phyloP scores from a whole-genome alignment of 1,139 yeast species.

The Yamadazyma aaseri region DNA sequence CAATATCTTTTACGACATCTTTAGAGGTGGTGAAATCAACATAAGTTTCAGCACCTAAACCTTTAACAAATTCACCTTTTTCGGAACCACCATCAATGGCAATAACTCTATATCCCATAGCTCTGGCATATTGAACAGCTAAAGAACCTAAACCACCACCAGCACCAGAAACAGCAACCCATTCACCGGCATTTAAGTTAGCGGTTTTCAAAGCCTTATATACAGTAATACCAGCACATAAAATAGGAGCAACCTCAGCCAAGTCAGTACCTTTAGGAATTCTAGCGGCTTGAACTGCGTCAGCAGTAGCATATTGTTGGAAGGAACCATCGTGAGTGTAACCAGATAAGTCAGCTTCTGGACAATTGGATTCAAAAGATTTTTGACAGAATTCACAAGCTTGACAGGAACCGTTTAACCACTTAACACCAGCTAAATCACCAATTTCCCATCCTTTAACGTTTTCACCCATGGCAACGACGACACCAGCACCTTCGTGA shows the following conservation, averaged over 20 bases:
- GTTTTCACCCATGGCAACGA: constrained; percentile 66
- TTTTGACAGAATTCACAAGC: constrained; percentile 67
- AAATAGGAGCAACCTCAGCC: constrained; percentile 73
- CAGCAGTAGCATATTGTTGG: constrained; percentile 81
- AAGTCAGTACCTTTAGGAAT: constrained; percentile 70
- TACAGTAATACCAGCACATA: constrained; percentile 81
- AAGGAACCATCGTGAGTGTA: constrained; percentile 80
- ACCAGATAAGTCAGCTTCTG: constrained; percentile 67
- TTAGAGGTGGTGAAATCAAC: constrained; percentile 62
- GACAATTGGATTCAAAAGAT: constrained; percentile 67
- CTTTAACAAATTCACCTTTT: constrained; percentile 54
- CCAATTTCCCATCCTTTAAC: constrained; percentile 69
- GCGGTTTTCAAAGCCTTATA: constrained; percentile 78
- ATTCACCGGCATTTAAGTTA: constrained; percentile 60
- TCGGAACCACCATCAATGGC: constrained; percentile 78
- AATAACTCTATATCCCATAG: constrained; percentile 71
- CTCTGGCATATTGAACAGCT: constrained; percentile 72
- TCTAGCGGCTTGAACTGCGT: constrained; percentile 81
- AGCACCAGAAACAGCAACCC: constrained; percentile 80
- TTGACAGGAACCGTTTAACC: constrained; percentile 74
- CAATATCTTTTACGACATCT: constrained; percentile 56
- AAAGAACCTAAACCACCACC: constrained; percentile 79
- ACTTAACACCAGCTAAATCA: constrained; percentile 71
- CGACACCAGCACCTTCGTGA: constrained; percentile 83
- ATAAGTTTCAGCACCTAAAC: constrained; percentile 65